Conservation (phyloP, 2,329 filamentous ascomycete species). For the Phialocephala subalpina region DNA sequence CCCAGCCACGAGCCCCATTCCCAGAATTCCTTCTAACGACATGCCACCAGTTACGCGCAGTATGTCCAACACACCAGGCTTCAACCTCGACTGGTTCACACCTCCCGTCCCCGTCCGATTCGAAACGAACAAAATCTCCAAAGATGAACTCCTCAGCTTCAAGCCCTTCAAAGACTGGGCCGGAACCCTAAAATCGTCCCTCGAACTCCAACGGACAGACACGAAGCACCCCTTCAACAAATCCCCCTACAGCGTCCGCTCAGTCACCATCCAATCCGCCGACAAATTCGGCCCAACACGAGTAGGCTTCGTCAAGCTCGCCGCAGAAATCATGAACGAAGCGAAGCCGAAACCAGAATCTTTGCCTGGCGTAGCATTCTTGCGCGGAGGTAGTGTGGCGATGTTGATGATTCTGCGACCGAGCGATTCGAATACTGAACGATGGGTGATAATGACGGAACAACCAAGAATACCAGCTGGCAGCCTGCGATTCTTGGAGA, state of each 20-base stretch:
- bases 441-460: no score
- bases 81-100: not conserved
- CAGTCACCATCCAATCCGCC: constrained; percentile 59
- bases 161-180: not conserved
- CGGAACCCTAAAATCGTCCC: not conserved
- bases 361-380: no score
- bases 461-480: no score
- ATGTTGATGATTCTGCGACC: no score
- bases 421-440: no score
- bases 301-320: no score
- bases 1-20: not conserved
- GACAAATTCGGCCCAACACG: constrained; percentile 54
- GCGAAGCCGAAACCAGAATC: no score
- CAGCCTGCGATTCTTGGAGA: no score
- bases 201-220: not conserved
- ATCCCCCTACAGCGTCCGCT: constrained; percentile 59
- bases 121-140: not conserved
- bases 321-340: no score
- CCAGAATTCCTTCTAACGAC: not conserved
- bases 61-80: not conserved
- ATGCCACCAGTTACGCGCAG: not conserved
- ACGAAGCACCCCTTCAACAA: constrained; percentile 54
- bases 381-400: no score
- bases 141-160: not conserved
- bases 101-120: not conserved